Percentiles rank a stretch among this genome's conserved stretches.
phyloP scores from a whole-genome alignment of 441 rosid genomes.

The Heliophila coronopifolia region DNA sequence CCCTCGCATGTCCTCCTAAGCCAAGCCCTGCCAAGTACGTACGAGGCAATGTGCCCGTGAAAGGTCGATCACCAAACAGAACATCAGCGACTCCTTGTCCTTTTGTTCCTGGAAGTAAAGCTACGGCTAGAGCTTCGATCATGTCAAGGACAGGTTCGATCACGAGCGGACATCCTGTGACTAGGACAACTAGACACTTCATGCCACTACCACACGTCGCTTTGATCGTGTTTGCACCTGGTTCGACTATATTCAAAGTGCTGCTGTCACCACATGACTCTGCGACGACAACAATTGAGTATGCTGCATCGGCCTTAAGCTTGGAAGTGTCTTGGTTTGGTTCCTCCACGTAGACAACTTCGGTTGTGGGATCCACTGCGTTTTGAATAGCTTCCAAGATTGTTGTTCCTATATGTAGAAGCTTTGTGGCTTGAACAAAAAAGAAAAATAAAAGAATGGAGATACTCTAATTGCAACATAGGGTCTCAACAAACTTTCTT shows the following conservation, averaged over 20 bases:
- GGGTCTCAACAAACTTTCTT: no score
- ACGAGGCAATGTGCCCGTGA: slow-evolving; percentile 67
- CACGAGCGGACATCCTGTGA: slow-evolving; percentile 68
- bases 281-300: slow-evolving; percentile 27
- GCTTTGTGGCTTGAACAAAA: no score
- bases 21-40: no score
- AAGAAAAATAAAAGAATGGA: no score
- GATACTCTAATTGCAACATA: no score
- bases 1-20: no score
- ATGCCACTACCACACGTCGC: slow-evolving; percentile 21
- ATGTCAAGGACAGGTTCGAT: slow-evolving; percentile 46
- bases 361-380: slow-evolving; percentile 24
- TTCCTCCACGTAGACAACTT: slow-evolving; percentile 28
- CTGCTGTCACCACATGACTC: slow-evolving; percentile 27
- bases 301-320: slow-evolving; percentile 27
- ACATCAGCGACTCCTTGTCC: slow-evolving; percentile 76
- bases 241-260: background rate
- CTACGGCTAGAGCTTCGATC: slow-evolving; percentile 63
- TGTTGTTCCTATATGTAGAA: slow-evolving; percentile 21
- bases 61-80: slow-evolving; percentile 66
- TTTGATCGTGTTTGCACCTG: slow-evolving; percentile 19
- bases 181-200: slow-evolving; percentile 53
- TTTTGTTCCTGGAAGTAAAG: slow-evolving; percentile 88
- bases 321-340: slow-evolving; percentile 18
- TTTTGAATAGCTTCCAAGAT: slow-evolving; percentile 21